Evolutionary conservation across 2,329 filamentous ascomycete species (phyloP), one percentile per base, ranked within the genome.

Genomic region (Fusarium zealandicum): DNA sequence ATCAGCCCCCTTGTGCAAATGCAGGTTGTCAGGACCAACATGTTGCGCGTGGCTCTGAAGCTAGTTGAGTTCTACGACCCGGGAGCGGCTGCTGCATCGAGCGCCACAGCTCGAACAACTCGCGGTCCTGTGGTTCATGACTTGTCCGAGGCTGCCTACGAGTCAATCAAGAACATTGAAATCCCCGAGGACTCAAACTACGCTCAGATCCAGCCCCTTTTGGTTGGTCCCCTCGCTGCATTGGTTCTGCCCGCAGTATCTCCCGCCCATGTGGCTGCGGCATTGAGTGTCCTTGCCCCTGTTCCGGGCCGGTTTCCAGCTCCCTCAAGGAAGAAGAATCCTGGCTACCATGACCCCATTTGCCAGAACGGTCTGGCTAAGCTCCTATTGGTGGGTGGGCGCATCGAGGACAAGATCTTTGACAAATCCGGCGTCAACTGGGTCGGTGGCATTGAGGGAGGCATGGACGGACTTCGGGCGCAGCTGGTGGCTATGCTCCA

Each of bases 291-390:
- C 37, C 84, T 99, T 17, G 76, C 89, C 0, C 93, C 93, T 0
- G 84, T 83, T 51, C 77, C 86, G 2, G 84, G 86, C 3, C 78
- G 82, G 6, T 98, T 96, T 72, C 88, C 92, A 1, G 86, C 90
- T 4, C 93, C 93, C 1, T 85, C 84, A 44, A 83, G 91, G 56
- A 88, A 83, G 73, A 87, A 85, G 66, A 91, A 83, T 67, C 92
- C 93, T 0, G 87, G 87, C 11, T 96, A 92, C 75, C 83, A 96
- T 72, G 93, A 97, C 50, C 81, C 85, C 0, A 74, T 81, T 2
- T 90, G 93, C 48, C 93, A 97, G 75, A 84, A 79, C 61, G 95
- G 90, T 7, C 73, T 99, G 64, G 86, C 92, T 69, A 99, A 99
- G 77, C 76, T 99, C 59, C 80, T 96, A 72, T 76, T 99, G 28